A percentile compares a stretch with the other conserved stretches of the same genome.
phyloP scores from a whole-genome alignment of 306 rosid species.

The Quercus robur region DNA sequence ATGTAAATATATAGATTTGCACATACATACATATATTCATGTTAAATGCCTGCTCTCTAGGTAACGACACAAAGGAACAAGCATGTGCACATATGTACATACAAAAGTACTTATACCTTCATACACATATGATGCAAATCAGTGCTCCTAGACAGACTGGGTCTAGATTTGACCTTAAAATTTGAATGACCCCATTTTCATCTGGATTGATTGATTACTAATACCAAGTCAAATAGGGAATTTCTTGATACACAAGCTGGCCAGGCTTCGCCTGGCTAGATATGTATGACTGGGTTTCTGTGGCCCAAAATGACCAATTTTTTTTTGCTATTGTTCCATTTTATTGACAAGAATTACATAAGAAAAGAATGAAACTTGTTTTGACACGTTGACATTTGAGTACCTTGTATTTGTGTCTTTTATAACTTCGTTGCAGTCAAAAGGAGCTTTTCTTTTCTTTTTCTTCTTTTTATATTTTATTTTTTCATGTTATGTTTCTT shows the following conservation, averaged over 20 bases:
- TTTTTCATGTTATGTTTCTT: too few relatives aligned
- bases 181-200: neutral
- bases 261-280: neutral
- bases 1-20: neutral
- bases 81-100: neutral
- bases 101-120: neutral
- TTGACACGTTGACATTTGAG: neutral
- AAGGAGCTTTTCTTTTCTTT: neutral
- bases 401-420: neutral
- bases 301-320: neutral
- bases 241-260: neutral
- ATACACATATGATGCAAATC: neutral
- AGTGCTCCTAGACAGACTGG: neutral
- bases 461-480: too few relatives aligned
- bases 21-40: neutral
- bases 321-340: neutral
- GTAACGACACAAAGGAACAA: neutral
- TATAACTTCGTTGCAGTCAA: neutral
- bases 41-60: neutral
- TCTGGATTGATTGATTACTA: neutral
- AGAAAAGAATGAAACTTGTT: neutral
- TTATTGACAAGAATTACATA: neutral
- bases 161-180: neutral
- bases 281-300: neutral
- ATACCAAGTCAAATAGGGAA: neutral